These are phyloP conservation scores for Paracoccidioides brasiliensis DNA, from an alignment of 2,329 filamentous ascomycete genomes.

Conservation along the genomic window DNA sequence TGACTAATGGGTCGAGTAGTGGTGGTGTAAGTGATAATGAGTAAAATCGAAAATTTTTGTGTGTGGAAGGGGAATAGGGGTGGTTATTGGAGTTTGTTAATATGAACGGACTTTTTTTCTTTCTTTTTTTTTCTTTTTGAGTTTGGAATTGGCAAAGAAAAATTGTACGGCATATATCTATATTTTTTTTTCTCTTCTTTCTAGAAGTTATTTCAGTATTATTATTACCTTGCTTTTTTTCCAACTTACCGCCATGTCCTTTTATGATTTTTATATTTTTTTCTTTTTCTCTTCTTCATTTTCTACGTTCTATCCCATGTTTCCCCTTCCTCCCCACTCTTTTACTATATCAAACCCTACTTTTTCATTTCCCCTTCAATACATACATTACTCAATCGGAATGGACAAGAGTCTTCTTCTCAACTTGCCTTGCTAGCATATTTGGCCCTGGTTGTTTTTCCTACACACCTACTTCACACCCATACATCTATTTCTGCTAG, in stretches of 20 bases:
- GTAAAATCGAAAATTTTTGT: not conserved
- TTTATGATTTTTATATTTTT: too few species aligned
- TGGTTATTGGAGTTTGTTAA: not conserved
- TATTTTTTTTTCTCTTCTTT: not conserved
- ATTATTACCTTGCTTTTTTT: not conserved
- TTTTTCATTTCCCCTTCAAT: not conserved
- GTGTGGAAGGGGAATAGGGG: not conserved
- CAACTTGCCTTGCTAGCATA: too few species aligned
- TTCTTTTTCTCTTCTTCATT: not conserved
- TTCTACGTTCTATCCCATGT: not conserved
- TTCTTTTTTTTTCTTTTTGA: not conserved
- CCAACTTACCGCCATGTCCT: too few species aligned
- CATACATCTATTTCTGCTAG: too few species aligned
- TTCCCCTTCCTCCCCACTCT: not conserved
- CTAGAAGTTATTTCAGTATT: not conserved
- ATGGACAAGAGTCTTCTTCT: too few species aligned
- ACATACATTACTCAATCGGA: too few species aligned
- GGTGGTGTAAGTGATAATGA: constrained; percentile 22
- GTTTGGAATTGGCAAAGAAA: not conserved
- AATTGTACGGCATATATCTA: not conserved
- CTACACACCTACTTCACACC: too few species aligned
- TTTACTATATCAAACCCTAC: not conserved
- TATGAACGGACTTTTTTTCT: not conserved
- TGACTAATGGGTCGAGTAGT: constrained; percentile 20
- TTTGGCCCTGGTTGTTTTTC: too few species aligned